Base-by-base conservation (phyloP, 768 basidiomycete genomes). In the Suillus luteus region DNA sequence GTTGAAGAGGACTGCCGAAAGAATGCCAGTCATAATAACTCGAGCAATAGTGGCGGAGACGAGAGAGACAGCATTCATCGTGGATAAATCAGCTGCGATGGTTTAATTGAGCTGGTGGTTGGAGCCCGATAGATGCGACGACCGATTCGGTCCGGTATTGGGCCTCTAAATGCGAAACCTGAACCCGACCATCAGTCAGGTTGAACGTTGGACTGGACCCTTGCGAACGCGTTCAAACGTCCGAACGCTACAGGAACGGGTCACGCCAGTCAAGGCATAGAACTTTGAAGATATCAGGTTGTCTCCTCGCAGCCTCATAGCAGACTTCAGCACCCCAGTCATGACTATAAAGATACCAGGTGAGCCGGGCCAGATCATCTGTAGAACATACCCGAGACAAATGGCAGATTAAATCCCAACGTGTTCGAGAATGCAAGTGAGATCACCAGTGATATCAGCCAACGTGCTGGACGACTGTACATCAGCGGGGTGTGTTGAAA, bases 251-350 rank as follows among this genome's bases (percentile, higher is more conserved):
- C n/a, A n/a, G n/a, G n/a, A n/a, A n/a, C n/a, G n/a, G 3, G 82
- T 82, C 31, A 78, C 76, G 10, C 86, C 89, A 15, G 88, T 73
- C 17, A 91, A 83, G 3, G 78, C 88, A 0, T 73, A 75, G 69
- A n/a, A n/a, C n/a, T n/a, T n/a, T n/a, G n/a, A 91, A 84, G 3
- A 86, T 71, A 66, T 91, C 90, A 0, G 90, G 91, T 19, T 88
- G 78, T 76, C 82, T 79, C 17, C 90, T 82, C 1, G 86, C 88
- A 12, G 87, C 85, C 71, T 91, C 88, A 67, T 86, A 88, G 66
- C 90, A 91, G 3, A 85, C 64, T 60, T 83, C 80, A 1, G 88
- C 78, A 44, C 91, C 91, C 91, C 91, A 92, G 65, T 92, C 91
- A 68, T 92, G 91, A 14, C 89, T 90, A 41, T 17, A 55, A 27